phyloP scores from a whole-genome alignment of 2,329 filamentous ascomycete genomes.

The Ceratocystiopsis brevicomis region DNA sequence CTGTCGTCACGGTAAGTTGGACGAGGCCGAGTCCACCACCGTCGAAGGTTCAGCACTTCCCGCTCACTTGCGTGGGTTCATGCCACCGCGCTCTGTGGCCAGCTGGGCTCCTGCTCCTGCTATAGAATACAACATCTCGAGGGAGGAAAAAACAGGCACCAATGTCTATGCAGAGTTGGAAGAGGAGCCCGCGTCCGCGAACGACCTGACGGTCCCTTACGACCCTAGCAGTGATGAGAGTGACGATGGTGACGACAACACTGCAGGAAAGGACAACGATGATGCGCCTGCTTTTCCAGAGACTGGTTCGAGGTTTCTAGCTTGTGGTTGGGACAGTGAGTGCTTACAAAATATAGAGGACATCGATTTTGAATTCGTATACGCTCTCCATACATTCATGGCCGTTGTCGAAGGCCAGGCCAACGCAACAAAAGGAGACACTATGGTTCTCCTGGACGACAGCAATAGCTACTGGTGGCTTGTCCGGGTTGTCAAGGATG shows the following conservation, averaged over 20 bases:
- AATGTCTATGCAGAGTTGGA: no score
- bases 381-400: slow-evolving; percentile 92
- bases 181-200: no score
- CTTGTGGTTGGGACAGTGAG: slow-evolving; percentile 56
- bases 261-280: slow-evolving; percentile 38
- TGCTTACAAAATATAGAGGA: slow-evolving; percentile 93
- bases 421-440: slow-evolving; percentile 95
- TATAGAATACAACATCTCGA: no score
- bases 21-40: slow-evolving; percentile 9
- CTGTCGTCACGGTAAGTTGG: slow-evolving; percentile 32
- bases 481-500: slow-evolving; percentile 90
- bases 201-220: slow-evolving; percentile 8
- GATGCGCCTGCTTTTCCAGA: slow-evolving; percentile 32
- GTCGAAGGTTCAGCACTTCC: no score
- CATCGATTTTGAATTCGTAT: slow-evolving; percentile 99
- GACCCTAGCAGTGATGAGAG: slow-evolving; percentile 10
- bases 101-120: no score
- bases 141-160: no score
- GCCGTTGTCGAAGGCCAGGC: slow-evolving; percentile 96
- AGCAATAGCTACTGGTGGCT: slow-evolving; percentile 99
- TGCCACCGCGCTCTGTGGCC: no score
- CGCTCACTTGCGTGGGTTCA: no score
- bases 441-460: slow-evolving; percentile 94
- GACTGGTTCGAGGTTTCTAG: slow-evolving; percentile 43
- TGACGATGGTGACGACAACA: slow-evolving; percentile 11